These are phyloP conservation scores for Xylariaceae sp. DNA, from an alignment of 2,329 filamentous ascomycete species.

Conservation along the genomic window DNA sequence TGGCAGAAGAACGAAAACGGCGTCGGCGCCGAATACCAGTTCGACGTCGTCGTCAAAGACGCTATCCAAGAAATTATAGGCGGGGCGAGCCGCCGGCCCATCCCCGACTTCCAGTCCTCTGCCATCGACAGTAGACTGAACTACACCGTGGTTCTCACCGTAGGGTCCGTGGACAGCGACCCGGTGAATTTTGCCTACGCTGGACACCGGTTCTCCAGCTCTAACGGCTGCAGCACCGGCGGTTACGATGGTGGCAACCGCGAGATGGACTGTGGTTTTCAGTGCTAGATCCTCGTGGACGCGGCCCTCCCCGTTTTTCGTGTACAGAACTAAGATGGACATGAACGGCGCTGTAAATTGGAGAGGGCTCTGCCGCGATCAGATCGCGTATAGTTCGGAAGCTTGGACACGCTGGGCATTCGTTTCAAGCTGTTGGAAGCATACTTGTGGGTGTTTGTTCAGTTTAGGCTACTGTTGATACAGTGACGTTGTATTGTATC, in stretches of 20 bases:
- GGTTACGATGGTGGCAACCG: background rate
- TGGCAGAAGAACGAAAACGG: constrained; percentile 7
- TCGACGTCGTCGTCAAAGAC: background rate
- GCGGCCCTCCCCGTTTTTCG: no score
- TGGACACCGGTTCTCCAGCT: background rate
- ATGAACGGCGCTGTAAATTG: no score
- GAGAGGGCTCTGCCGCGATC: no score
- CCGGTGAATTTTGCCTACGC: background rate
- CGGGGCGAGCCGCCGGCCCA: background rate
- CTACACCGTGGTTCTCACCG: background rate
- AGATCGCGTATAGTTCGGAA: no score
- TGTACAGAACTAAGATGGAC: no score
- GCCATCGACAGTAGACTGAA: background rate
- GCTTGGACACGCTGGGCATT: no score
- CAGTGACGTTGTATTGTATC: no score
- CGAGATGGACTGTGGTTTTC: no score
- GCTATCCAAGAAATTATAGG: background rate
- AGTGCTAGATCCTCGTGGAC: no score
- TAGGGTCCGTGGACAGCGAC: background rate
- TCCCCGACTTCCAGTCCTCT: background rate
- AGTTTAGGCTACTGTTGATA: no score
- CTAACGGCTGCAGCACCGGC: background rate
- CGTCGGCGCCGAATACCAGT: background rate
- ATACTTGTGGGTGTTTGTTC: no score
- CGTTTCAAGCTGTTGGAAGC: no score